Evolutionary conservation across 179 eudicot species (phyloP).

Genomic region (Drosera spatulata): DNA sequence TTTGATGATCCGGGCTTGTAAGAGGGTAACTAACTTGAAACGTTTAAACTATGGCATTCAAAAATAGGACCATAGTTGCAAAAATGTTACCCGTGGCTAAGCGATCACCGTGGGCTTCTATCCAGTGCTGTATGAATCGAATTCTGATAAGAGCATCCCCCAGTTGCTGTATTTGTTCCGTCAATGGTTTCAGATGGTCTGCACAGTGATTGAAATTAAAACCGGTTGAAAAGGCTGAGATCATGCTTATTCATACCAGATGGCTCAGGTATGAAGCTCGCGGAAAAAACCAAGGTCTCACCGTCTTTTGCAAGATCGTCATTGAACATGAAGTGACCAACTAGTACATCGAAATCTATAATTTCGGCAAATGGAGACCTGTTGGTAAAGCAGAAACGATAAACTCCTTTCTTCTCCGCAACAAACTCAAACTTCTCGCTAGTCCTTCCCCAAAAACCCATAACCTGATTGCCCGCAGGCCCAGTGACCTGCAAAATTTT

Average conservation of each 20-base stretch:
- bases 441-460: conserved; percentile 33
- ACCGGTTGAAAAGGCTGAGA: background rate
- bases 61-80: no score
- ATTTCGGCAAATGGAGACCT: conserved; percentile 80
- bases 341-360: conserved; percentile 68
- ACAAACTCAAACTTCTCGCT: conserved; percentile 30
- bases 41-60: no score
- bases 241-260: background rate
- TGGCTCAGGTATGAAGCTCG: background rate
- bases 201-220: conserved; percentile 7
- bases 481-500: conserved; percentile 48
- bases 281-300: conserved; percentile 15
- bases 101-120: conserved; percentile 74
- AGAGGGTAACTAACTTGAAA: no score
- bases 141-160: conserved; percentile 69
- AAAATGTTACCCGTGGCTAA: conserved; percentile 52
- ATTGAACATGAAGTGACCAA: conserved; percentile 42
- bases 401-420: conserved; percentile 52
- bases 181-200: conserved; percentile 79
- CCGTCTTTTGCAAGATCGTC: conserved; percentile 86
- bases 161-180: conserved; percentile 58
- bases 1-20: no score
- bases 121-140: conserved; percentile 83
- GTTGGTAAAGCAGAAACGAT: conserved; percentile 63
- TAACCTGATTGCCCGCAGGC: conserved; percentile 63